Evolutionary conservation across 2,329 filamentous ascomycete genomes (phyloP), one percentile per base, ranked within the genome.

Genomic region (Coniochaeta pulveracea): DNA sequence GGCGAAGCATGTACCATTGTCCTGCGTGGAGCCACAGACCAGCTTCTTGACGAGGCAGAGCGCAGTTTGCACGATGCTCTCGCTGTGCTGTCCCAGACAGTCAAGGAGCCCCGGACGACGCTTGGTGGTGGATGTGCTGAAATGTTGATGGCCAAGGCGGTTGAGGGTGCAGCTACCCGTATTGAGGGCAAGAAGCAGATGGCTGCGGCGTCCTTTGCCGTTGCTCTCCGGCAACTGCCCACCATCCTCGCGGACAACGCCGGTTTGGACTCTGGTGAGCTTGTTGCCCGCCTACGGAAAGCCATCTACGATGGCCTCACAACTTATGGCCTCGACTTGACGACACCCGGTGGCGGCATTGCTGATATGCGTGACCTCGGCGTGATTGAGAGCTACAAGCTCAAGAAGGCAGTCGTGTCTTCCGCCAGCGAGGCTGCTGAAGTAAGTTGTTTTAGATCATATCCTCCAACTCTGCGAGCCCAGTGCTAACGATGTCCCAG

Each of bases 121-220:
- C 76, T 98, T 3, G 91, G 91, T 34, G 91, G 91, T 52, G 91
- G 91, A 18, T 96, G 86, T 52, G 88, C 89, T 4, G 91, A 98
- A 72, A 96, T 96, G 89, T 66, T 93, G 46, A 98, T 98, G 91
- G 85, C 89, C 43, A 94, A 95, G 69, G 91, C 91, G 6, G 91
- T 98, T 15, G 89, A 95, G 54, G 83, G 82, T 40, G 85, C 85
- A 5, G 88, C 88, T 15, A 88, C 93, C 40, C 89, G 93, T 49
- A 83, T 94, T 6, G 86, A 91, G 46, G 91, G 91, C 56, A 98
- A 98, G 77, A 89, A 91, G 60, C 88, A 93, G 47, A 70, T 95
- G 50, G 91, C 91, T 3, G 89, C 96, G 14, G 80, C 88, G 42
- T 76, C 85, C 4, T 98, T 96, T 54, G 84, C 89, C 16, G 71